A percentile compares a stretch with the other conserved stretches of the same genome.
phyloP scores from a whole-genome alignment of 108 stramenopile species.

The Asterionellopsis glacialis region DNA sequence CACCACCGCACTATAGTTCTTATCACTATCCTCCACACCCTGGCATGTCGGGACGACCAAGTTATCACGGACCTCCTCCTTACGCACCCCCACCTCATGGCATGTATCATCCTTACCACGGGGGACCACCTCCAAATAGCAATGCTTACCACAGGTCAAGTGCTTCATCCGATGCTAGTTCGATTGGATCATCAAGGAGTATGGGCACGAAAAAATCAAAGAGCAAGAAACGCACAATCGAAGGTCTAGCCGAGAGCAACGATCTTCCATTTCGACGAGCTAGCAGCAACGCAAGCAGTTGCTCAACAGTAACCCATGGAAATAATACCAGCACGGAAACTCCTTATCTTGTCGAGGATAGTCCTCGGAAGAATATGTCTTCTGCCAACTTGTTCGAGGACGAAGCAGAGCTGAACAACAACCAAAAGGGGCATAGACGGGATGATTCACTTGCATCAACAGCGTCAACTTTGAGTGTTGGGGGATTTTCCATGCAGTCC shows the following conservation, averaged over 20 bases:
- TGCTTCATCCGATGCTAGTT: slow-evolving; percentile 12
- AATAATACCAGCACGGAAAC: slow-evolving; percentile 29
- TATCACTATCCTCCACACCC: slow-evolving; percentile 6
- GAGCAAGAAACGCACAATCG: slow-evolving; percentile 52
- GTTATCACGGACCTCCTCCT: slow-evolving; percentile 2
- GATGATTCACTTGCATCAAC: slow-evolving; percentile 29
- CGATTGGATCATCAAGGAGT: slow-evolving; percentile 7
- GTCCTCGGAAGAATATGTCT: slow-evolving; percentile 23
- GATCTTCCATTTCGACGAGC: slow-evolving; percentile 39
- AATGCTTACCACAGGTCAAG: background rate
- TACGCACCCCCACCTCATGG: slow-evolving; percentile 25
- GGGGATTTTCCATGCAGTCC: slow-evolving; percentile 38
- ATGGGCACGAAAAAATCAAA: background rate
- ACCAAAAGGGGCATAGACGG: slow-evolving; percentile 13
- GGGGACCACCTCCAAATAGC: slow-evolving; percentile 23
- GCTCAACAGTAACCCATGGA: slow-evolving; percentile 28
- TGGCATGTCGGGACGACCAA: background rate
- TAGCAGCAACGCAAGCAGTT: slow-evolving; percentile 39
- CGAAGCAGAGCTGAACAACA: slow-evolving; percentile 11
- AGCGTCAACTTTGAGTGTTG: slow-evolving; percentile 46
- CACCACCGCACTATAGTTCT: background rate
- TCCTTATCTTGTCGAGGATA: slow-evolving; percentile 23
- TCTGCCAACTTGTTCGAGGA: slow-evolving; percentile 17
- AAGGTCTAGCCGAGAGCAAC: slow-evolving; percentile 25
- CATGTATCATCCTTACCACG: slow-evolving; percentile 30